phyloP scores from a whole-genome alignment of 2,329 filamentous ascomycete species.

The Cercospora sp. region DNA sequence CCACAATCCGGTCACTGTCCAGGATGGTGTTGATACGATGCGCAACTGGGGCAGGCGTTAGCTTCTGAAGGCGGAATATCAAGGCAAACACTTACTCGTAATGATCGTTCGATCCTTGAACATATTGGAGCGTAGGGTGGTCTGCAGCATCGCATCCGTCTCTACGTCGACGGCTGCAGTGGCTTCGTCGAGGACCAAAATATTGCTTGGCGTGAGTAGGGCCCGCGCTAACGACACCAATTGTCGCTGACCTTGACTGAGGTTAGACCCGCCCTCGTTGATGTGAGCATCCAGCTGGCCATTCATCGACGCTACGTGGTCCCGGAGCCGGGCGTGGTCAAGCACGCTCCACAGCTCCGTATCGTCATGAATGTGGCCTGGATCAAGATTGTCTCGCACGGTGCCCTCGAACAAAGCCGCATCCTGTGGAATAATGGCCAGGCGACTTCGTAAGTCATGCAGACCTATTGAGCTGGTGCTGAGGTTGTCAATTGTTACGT shows the following conservation, averaged over 20 bases:
- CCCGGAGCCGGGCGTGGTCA: slow-evolving; percentile 93
- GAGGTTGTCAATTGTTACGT: slow-evolving; percentile 84
- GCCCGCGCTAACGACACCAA: slow-evolving; percentile 91
- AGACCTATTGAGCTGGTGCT: slow-evolving; percentile 90
- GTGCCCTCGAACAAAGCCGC: slow-evolving; percentile 93
- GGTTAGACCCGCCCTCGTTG: slow-evolving; percentile 93
- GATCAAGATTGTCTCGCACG: slow-evolving; percentile 92
- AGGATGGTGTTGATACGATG: slow-evolving; percentile 98
- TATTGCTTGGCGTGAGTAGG: slow-evolving; percentile 92
- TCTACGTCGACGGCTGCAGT: slow-evolving; percentile 74
- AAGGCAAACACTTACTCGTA: slow-evolving; percentile 57
- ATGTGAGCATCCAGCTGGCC: slow-evolving; percentile 88
- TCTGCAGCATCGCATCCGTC: slow-evolving; percentile 65
- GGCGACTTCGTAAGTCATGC: slow-evolving; percentile 79
- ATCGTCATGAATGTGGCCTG: slow-evolving; percentile 91
- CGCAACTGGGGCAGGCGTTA: slow-evolving; percentile 55
- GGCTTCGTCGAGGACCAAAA: slow-evolving; percentile 94
- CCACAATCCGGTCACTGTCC: slow-evolving; percentile 82
- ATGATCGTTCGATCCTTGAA: slow-evolving; percentile 96
- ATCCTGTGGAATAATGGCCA: slow-evolving; percentile 97
- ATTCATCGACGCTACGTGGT: slow-evolving; percentile 82
- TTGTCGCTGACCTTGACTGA: slow-evolving; percentile 93
- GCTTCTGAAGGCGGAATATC: not conserved
- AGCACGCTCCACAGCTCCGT: slow-evolving; percentile 83
- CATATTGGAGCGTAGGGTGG: slow-evolving; percentile 62